phyloP scores from a whole-genome alignment of 169 alveolate species.

The Condylostoma magnum region DNA sequence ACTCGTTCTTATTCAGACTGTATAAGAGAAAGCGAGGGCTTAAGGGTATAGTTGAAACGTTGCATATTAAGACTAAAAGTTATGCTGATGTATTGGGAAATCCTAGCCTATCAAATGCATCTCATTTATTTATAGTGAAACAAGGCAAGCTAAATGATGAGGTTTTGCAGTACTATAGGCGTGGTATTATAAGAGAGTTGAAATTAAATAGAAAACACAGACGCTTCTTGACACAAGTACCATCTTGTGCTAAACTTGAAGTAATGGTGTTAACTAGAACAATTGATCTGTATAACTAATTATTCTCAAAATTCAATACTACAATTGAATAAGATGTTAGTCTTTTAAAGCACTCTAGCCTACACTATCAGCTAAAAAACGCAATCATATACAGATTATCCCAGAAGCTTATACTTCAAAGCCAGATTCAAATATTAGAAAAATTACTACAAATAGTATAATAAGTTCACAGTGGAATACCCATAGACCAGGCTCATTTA shows the following conservation, averaged over 20 bases:
- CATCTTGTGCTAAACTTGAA: conserved; percentile 12
- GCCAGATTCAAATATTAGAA: conserved; percentile 13
- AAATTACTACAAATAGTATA: not conserved
- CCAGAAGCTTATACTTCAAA: conserved; percentile 4
- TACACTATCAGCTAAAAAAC: not conserved
- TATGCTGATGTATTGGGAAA: not conserved
- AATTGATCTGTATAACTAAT: not conserved
- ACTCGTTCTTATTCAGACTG: conserved; percentile 9
- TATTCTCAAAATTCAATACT: not conserved
- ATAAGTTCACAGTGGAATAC: not conserved
- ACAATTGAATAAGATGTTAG: not conserved
- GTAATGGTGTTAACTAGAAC: not conserved
- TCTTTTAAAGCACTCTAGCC: not conserved
- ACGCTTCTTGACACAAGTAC: not conserved
- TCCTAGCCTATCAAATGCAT: not conserved
- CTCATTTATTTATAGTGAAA: conserved; percentile 1
- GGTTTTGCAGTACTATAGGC: conserved; percentile 1
- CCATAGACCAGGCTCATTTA: no score
- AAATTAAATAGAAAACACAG: not conserved
- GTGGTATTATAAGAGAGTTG: no score
- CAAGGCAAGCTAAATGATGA: not conserved
- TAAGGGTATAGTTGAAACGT: not conserved
- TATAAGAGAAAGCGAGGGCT: not conserved
- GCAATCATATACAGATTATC: conserved; percentile 12
- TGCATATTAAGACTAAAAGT: not conserved